Evolutionary conservation across 768 basidiomycete species (phyloP).

Genomic region (Amanita pseudoporphyria): DNA sequence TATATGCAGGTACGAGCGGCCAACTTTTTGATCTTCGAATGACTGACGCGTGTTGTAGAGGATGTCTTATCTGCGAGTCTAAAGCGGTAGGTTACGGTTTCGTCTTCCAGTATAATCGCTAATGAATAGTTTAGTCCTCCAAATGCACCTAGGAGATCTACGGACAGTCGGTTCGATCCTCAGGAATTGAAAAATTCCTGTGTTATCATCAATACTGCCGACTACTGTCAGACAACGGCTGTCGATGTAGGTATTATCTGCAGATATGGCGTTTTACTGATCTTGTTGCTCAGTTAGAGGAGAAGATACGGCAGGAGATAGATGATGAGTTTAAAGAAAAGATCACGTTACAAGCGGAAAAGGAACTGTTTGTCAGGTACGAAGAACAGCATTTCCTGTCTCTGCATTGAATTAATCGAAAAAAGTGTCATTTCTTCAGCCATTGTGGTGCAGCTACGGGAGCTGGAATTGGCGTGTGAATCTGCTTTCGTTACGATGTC

Average conservation of each 20-base stretch:
- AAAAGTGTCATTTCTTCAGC: constrained; percentile 75
- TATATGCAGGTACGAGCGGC: constrained; percentile 70
- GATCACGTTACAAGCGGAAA: constrained; percentile 74
- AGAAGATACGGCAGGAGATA: constrained; percentile 80
- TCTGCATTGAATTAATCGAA: background rate
- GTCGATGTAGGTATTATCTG: constrained; percentile 46
- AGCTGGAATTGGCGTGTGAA: constrained; percentile 82
- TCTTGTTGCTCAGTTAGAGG: constrained; percentile 61
- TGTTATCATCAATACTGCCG: constrained; percentile 92
- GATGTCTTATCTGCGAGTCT: constrained; percentile 71
- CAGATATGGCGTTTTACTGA: background rate
- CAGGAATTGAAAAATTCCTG: constrained; percentile 75
- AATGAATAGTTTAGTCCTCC: constrained; percentile 23
- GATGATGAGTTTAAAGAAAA: constrained; percentile 67
- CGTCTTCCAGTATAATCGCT: background rate
- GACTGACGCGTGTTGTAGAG: constrained; percentile 37
- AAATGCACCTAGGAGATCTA: constrained; percentile 51
- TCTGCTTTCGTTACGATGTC: constrained; percentile 68
- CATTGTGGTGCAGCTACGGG: constrained; percentile 69
- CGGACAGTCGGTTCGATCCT: constrained; percentile 70
- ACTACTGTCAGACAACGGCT: constrained; percentile 92
- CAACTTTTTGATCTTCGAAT: background rate
- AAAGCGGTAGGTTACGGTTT: constrained; percentile 46
- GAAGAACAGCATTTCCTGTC: constrained; percentile 10
- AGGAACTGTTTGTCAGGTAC: constrained; percentile 85